These are phyloP conservation scores for Dalbergia oliveri DNA, from an alignment of 306 rosid species.

Conservation along the genomic window DNA sequence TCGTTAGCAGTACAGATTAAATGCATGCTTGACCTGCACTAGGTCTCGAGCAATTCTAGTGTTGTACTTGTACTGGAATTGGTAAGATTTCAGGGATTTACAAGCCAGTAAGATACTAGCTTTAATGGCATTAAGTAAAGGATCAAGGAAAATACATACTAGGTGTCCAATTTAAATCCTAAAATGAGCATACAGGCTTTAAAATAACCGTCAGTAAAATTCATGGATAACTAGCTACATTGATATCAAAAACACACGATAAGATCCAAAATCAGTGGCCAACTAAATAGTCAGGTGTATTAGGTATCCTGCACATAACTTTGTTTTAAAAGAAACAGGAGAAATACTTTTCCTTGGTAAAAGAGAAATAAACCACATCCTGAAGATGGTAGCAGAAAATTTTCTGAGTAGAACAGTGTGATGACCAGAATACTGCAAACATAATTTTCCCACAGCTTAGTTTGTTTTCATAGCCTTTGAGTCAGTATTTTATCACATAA, in stretches of 20 bases:
- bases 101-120: neutral
- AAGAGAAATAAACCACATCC: neutral
- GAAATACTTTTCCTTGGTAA: neutral
- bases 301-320: neutral
- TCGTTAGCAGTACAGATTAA: conserved; percentile 31
- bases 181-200: conserved; percentile 1
- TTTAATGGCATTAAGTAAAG: conserved; percentile 3
- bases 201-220: conserved; percentile 19
- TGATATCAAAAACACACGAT: neutral
- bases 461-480: conserved; percentile 13
- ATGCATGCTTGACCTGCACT: conserved; percentile 19
- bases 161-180: conserved; percentile 8
- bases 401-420: neutral
- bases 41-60: conserved; percentile 10
- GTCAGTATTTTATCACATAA: neutral
- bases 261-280: neutral
- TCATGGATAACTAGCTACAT: conserved; percentile 3
- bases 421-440: conserved; percentile 9
- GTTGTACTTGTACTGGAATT: neutral
- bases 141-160: conserved; percentile 9
- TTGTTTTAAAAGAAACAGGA: neutral
- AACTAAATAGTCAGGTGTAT: conserved; percentile 1
- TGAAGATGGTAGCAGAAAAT: neutral
- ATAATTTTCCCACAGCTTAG: conserved; percentile 2
- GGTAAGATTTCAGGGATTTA: conserved; percentile 31